Evolutionary conservation across 2,329 filamentous ascomycete genomes (phyloP).

Genomic region (Aspergillus brasiliensis): DNA sequence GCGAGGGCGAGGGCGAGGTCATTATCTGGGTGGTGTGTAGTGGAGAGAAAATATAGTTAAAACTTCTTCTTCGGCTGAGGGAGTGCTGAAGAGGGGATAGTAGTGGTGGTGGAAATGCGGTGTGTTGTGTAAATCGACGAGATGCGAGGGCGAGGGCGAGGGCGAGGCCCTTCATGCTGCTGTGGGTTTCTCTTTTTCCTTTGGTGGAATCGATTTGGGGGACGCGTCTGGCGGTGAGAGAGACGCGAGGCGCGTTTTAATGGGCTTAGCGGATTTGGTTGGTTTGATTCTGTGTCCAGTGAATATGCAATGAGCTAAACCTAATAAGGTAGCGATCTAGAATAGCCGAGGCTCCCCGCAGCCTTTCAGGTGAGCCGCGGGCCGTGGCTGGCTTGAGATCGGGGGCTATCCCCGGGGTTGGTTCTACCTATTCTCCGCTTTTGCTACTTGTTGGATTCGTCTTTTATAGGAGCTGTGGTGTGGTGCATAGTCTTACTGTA

Average conservation of each 20-base stretch:
- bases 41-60: constrained; percentile 1
- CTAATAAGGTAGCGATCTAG: neutral
- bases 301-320: neutral
- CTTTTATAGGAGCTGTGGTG: neutral
- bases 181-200: neutral
- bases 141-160: constrained; percentile 2
- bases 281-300: constrained; percentile 8
- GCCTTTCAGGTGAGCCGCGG: neutral
- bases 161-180: constrained; percentile 8
- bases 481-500: neutral
- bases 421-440: neutral
- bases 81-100: neutral
- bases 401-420: neutral
- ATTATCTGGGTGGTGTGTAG: constrained; percentile 31
- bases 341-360: neutral
- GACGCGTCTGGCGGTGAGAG: constrained; percentile 26
- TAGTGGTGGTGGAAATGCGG: constrained; percentile 4
- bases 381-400: neutral
- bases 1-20: no score
- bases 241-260: constrained; percentile 24
- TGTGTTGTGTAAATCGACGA: constrained; percentile 1
- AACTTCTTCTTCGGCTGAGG: constrained; percentile 22
- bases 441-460: neutral
- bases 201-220: neutral
- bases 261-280: constrained; percentile 13